phyloP scores from a whole-genome alignment of 73 alveolate genomes.

The Uronychia setigera region DNA sequence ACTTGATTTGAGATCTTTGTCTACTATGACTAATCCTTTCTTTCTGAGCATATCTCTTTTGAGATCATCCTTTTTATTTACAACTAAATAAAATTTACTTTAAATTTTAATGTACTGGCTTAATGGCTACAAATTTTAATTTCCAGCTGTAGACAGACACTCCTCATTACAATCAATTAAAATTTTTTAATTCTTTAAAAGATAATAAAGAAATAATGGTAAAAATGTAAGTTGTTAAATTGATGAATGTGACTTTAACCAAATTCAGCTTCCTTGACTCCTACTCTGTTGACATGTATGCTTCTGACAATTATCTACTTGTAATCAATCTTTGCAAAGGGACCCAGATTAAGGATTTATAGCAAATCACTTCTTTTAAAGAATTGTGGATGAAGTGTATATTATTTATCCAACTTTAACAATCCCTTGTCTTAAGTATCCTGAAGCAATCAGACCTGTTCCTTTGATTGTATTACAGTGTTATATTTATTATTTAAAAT shows the following conservation, averaged over 20 bases:
- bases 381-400: too few relatives aligned
- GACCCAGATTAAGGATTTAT: constrained; percentile 90
- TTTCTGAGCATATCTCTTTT: constrained; percentile 24
- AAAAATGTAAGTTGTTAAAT: too few relatives aligned
- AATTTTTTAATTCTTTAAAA: too few relatives aligned
- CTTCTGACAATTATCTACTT: constrained; percentile 82
- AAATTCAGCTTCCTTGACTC: constrained; percentile 80
- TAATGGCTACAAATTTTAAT: too few relatives aligned
- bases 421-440: constrained; percentile 86
- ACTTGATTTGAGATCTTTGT: constrained; percentile 69
- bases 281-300: constrained; percentile 84
- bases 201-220: too few relatives aligned
- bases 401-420: constrained; percentile 66
- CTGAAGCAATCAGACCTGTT: constrained; percentile 93
- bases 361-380: too few relatives aligned
- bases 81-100: too few relatives aligned
- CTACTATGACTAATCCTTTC: constrained; percentile 94
- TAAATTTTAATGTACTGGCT: too few relatives aligned
- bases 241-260: constrained; percentile 84
- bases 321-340: constrained; percentile 80
- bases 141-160: too few relatives aligned
- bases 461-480: too few relatives aligned
- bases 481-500: too few relatives aligned
- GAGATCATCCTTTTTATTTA: not conserved
- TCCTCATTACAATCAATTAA: too few relatives aligned